A percentile compares a stretch with the other conserved stretches of the same genome.
phyloP scores from a whole-genome alignment of 768 basidiomycete genomes.

The Coprinopsis marcescibilis region DNA sequence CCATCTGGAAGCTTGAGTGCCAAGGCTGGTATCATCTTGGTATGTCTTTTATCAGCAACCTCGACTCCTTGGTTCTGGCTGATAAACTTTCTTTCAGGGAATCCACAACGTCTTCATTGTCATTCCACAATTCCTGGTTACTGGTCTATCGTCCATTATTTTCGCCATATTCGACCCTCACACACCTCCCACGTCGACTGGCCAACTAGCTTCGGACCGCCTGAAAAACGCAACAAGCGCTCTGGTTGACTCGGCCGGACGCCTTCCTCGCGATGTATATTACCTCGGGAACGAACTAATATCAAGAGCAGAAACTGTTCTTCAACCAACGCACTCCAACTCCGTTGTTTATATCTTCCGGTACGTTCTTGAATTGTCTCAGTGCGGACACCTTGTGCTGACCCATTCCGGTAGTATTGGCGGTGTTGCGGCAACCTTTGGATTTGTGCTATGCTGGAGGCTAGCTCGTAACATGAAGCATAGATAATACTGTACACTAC shows the following conservation, averaged over 20 bases:
- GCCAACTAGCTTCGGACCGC: slow-evolving; percentile 5
- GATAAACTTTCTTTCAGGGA: slow-evolving; percentile 43
- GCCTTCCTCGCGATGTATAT: slow-evolving; percentile 13
- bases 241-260: background rate
- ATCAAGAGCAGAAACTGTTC: slow-evolving; percentile 11
- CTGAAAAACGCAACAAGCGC: slow-evolving; percentile 7
- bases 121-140: slow-evolving; percentile 90
- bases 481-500: slow-evolving; percentile 18
- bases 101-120: slow-evolving; percentile 96
- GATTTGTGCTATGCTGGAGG: slow-evolving; percentile 48
- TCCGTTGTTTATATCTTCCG: slow-evolving; percentile 80
- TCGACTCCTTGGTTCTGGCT: background rate
- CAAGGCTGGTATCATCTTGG: slow-evolving; percentile 85
- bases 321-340: slow-evolving; percentile 38
- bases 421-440: slow-evolving; percentile 47
- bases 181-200: slow-evolving; percentile 17
- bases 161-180: slow-evolving; percentile 80
- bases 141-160: slow-evolving; percentile 76
- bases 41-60: slow-evolving; percentile 33
- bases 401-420: too few relatives aligned
- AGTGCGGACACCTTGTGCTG: too few relatives aligned
- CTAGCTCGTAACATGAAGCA: slow-evolving; percentile 49
- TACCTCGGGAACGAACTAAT: slow-evolving; percentile 9
- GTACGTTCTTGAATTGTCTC: slow-evolving; percentile 48
- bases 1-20: slow-evolving; percentile 47